Base-by-base conservation (phyloP, 2,329 filamentous ascomycete species). In the Colletotrichum somersetense region DNA sequence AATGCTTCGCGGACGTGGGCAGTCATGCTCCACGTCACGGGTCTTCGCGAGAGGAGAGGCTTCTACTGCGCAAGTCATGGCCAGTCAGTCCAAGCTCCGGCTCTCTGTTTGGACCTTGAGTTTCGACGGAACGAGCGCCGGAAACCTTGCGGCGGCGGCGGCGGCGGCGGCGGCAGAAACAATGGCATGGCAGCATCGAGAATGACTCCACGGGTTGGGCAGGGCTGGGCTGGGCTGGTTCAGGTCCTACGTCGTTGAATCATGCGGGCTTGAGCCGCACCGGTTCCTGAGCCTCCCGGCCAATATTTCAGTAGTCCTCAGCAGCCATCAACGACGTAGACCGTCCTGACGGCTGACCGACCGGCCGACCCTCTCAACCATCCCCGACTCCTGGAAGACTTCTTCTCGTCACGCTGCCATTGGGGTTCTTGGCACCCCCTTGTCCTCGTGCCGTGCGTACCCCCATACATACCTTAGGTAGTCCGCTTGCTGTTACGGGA, bases 101-200 rank as follows among this genome's bases (percentile, higher is more conserved):
- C 42, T 46, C 23, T 44, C 33, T 46, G 71, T 71, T 67, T 71
- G 71, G 71, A 61, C 67, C 67, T 73, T 62, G 71, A 67, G 67
- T 66, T 73, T 71, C 67, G 58, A 62, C 48, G 58, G 67, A 66
- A 73, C 62, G 67, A 59, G 71, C 67, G 52, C 67, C 67, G 46
- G 44, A 71, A 71, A 66, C 67, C 67, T 71, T 73, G 67, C 50
- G 46, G 62, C 44, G 52, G 56, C 50, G 52, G 56, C 48, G 35
- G 56, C 50, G 52, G 56, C 48, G 35, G 10, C 35, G 8, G 8
- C 33, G 1, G 44, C 59, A 69, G 35, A 52, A 61, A 67, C 44
- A 64, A 46, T 35, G 20, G 44, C 48, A 46, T 35, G 20, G 44
- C 48, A 50, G 57, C 46, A 40, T 10, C 23, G 46, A 40, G 26